Percentiles rank a stretch among this genome's conserved stretches.
Evolutionary conservation across 192 early-diverging fungal genomes (phyloP).

Genomic region (Umbelopsis sp.): DNA sequence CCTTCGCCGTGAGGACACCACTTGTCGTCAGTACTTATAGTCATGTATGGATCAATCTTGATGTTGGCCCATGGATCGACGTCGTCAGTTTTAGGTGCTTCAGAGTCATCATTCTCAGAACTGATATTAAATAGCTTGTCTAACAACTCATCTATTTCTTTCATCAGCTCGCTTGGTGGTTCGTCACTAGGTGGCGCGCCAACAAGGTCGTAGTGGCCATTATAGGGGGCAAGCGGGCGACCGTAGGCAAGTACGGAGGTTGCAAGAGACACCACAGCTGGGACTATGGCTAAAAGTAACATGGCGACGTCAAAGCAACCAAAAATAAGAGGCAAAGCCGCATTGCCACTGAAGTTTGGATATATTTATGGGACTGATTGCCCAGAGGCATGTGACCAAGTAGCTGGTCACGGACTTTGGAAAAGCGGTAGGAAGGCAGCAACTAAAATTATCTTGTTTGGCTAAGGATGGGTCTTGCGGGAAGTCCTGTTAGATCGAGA

Average conservation of each 20-base stretch:
- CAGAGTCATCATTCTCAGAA: background rate
- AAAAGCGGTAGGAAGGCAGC: too few species aligned
- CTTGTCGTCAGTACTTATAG: constrained; percentile 9
- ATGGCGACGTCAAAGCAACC: background rate
- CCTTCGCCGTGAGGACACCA: constrained; percentile 19
- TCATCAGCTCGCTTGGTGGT: background rate
- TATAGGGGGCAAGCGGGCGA: background rate
- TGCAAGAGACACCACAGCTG: background rate
- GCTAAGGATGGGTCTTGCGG: too few species aligned
- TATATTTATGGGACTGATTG: too few species aligned
- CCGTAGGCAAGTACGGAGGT: background rate
- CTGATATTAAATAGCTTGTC: background rate
- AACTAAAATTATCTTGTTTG: too few species aligned
- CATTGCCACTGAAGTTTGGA: too few species aligned
- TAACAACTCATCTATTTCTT: background rate
- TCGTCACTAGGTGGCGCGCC: background rate
- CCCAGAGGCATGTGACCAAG: too few species aligned
- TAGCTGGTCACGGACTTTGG: too few species aligned
- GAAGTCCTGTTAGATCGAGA: too few species aligned
- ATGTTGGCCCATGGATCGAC: background rate
- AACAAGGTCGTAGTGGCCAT: background rate
- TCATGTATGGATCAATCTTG: constrained; percentile 11
- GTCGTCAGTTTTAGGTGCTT: background rate
- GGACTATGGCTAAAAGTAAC: background rate
- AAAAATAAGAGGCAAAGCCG: too few species aligned